Evolutionary conservation across 2,329 filamentous ascomycete species (phyloP), one percentile per base, ranked within the genome.

Genomic region (Fusarium irregulare): DNA sequence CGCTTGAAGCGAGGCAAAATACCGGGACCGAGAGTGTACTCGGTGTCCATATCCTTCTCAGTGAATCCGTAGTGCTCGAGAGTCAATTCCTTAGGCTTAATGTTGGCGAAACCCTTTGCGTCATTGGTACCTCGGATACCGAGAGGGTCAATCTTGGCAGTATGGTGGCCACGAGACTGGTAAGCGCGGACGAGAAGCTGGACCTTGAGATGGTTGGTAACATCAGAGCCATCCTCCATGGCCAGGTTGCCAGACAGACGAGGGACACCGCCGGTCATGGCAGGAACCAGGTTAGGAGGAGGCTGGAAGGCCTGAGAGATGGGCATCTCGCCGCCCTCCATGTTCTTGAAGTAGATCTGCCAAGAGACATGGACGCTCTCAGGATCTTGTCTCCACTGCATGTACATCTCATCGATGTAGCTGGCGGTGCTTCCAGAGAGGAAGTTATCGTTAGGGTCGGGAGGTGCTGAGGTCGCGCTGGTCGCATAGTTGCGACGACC

Each of bases 351-450:
- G 88, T 99, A 99, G 79, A 97, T 91, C 85, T 97, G 95, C 96
- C 96, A 99, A 80, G 96, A 99, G 76, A 97, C 88, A 83, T 99
- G 96, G 64, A 99, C 96, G 79, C 93, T 97, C 76, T 90, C 88
- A 55, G 96, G 94, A 76, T 99, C 94, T 71, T 92, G 87, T 84
- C 95, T 97, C 96, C 96, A 99, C 80, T 94, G 91, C 85, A 98
- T 86, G 83, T 99, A 99, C 96, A 99, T 99, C 86, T 98, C 96
- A 82, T 99, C 96, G 80, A 99, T 93, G 85, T 99, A 99, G 85
- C 97, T 98, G 83, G 96, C 96, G 66, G 95, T 96, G 86, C 93
- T 98, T 74, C 96, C 96, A 70, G 94, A 93, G 67, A 99, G 88
- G 87, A 99, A 99, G 84, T 91, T 97, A 83, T 99, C 96, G 82